These are phyloP conservation scores for Cladosporium austrohemisphaericum DNA, from an alignment of 2,329 filamentous ascomycete genomes.

Conservation along the genomic window DNA sequence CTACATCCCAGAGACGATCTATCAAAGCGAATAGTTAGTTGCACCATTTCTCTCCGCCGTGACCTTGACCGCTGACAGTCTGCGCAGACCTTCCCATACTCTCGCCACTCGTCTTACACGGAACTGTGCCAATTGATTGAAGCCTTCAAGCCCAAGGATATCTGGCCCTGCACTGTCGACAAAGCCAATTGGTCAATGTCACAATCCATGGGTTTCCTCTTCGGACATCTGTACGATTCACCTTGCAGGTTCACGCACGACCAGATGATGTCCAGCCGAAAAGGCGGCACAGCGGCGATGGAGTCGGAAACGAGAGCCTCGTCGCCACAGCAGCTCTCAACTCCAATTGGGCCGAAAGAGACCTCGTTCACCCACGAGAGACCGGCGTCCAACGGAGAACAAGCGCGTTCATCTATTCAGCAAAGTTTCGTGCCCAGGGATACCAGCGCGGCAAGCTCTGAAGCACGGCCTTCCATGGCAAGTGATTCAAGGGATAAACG, in stretches of 20 bases:
- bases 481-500: too few relatives aligned
- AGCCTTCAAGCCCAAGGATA: constrained; percentile 67
- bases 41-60: background rate
- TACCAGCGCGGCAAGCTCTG: too few relatives aligned
- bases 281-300: background rate
- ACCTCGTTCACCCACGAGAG: too few relatives aligned
- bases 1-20: constrained; percentile 11
- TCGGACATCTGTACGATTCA: constrained; percentile 63
- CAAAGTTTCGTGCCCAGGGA: too few relatives aligned
- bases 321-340: background rate
- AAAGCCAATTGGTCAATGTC: constrained; percentile 58
- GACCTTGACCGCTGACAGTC: constrained; percentile 6
- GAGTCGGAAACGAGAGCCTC: background rate
- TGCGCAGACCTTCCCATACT: constrained; percentile 67
- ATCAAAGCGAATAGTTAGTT: constrained; percentile 29
- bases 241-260: constrained; percentile 63
- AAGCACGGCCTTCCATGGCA: too few relatives aligned
- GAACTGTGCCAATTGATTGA: constrained; percentile 71
- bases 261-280: constrained; percentile 48
- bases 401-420: too few relatives aligned
- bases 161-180: constrained; percentile 76
- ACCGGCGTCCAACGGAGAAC: too few relatives aligned
- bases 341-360: too few relatives aligned
- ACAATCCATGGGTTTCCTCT: constrained; percentile 64
- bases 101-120: constrained; percentile 79